Conservation (phyloP, 2,329 filamentous ascomycete species). For the Cladophialophora chaetospira region DNA sequence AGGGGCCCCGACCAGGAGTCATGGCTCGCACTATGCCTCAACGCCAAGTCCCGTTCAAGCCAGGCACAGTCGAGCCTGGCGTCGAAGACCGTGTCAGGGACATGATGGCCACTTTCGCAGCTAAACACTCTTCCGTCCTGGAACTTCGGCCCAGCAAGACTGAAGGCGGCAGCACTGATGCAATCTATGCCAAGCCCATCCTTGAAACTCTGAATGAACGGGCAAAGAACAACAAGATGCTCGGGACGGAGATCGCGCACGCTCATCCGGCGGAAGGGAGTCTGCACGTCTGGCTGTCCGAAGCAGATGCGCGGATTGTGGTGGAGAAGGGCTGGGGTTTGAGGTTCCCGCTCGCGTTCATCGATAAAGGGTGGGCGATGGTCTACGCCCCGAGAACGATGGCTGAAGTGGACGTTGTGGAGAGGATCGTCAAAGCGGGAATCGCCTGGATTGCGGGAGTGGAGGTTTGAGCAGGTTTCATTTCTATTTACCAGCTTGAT, state of each 20-base stretch:
- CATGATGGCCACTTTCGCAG: constrained; percentile 17
- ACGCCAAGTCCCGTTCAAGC: constrained; percentile 26
- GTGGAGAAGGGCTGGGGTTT: constrained; percentile 27
- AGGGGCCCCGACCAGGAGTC: constrained; percentile 16
- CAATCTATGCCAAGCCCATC: constrained; percentile 19
- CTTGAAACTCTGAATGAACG: constrained; percentile 19
- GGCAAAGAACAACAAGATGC: constrained; percentile 14
- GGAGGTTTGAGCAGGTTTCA: constrained; percentile 19
- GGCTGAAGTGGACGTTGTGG: constrained; percentile 27
- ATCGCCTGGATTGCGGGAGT: constrained; percentile 23
- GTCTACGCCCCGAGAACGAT: constrained; percentile 25
- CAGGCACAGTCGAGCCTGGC: constrained; percentile 6
- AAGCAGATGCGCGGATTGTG: constrained; percentile 26
- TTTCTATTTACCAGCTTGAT: no score
- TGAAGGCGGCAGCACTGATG: constrained; percentile 24
- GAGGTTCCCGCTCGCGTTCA: constrained; percentile 23
- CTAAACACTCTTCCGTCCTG: constrained; percentile 18
- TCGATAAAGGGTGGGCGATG: constrained; percentile 28
- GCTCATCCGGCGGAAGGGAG: constrained; percentile 22
- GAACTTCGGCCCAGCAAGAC: constrained; percentile 26
- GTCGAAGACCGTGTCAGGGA: constrained; percentile 18
- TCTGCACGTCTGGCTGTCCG: constrained; percentile 26
- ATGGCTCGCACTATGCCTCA: constrained; percentile 29
- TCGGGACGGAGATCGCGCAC: constrained; percentile 24
- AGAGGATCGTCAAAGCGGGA: constrained; percentile 23